phyloP scores from a whole-genome alignment of 108 stramenopile species.

The Fragilariopsis cylindrus region DNA sequence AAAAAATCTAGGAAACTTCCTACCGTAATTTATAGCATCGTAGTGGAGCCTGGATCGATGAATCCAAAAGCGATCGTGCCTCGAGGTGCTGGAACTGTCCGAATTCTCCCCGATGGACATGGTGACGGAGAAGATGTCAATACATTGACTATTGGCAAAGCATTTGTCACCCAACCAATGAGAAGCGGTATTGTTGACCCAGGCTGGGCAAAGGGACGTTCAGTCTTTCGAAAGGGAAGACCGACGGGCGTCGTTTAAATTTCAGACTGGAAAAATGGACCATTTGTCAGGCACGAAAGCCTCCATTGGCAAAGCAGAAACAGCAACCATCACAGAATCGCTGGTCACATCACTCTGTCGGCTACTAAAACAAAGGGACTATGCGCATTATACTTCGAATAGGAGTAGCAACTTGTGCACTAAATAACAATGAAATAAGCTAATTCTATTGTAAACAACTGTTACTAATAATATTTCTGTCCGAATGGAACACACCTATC shows the following conservation, averaged over 20 bases:
- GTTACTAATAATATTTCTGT: too few relatives aligned
- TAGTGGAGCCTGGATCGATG: slow-evolving; percentile 55
- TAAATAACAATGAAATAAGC: too few relatives aligned
- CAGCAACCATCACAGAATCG: too few relatives aligned
- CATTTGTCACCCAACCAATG: slow-evolving; percentile 58
- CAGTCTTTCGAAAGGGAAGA: slow-evolving; percentile 71
- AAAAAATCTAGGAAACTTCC: slow-evolving; percentile 42
- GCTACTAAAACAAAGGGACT: too few relatives aligned
- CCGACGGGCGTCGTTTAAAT: slow-evolving; percentile 55
- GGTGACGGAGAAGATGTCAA: slow-evolving; percentile 13
- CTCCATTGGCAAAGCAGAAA: too few relatives aligned
- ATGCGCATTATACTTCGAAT: too few relatives aligned
- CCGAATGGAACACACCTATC: too few relatives aligned
- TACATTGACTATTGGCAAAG: slow-evolving; percentile 45
- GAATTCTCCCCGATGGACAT: slow-evolving; percentile 61
- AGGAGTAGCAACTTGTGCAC: too few relatives aligned
- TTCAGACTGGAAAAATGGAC: background rate
- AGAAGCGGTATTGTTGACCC: slow-evolving; percentile 79
- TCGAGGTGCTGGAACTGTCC: slow-evolving; percentile 54
- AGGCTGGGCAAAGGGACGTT: slow-evolving; percentile 66
- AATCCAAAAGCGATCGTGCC: slow-evolving; percentile 68
- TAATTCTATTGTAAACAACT: too few relatives aligned
- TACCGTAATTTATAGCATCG: slow-evolving; percentile 62
- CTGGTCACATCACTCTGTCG: too few relatives aligned
- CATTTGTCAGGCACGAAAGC: too few relatives aligned